These are phyloP conservation scores for Takashimella tepidaria DNA, from an alignment of 1,284 basidiomycete genomes.

Conservation along the genomic window DNA sequence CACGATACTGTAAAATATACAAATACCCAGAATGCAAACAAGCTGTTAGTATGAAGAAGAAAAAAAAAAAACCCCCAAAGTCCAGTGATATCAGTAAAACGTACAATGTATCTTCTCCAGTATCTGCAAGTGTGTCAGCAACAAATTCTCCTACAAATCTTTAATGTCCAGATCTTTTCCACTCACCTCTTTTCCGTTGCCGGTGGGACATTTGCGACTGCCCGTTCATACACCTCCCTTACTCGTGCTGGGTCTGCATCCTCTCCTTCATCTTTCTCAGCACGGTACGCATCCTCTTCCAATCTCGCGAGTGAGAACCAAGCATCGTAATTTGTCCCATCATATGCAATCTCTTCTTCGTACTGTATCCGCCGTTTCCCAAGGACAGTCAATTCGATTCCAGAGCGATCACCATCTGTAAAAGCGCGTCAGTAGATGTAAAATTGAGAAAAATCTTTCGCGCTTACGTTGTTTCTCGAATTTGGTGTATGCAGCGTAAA, in stretches of 20 bases:
- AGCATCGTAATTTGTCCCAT: constrained; percentile 89
- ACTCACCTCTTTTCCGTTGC: constrained; percentile 53
- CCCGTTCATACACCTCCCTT: constrained; percentile 90
- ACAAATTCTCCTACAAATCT: neutral
- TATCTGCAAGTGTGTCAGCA: constrained; percentile 67
- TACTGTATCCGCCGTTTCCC: constrained; percentile 97
- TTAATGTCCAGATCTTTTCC: neutral
- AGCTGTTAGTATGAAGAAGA: constrained; percentile 10
- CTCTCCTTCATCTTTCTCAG: constrained; percentile 67
- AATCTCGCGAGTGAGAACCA: constrained; percentile 97
- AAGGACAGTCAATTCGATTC: constrained; percentile 88
- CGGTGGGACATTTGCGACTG: constrained; percentile 92
- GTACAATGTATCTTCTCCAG: constrained; percentile 94
- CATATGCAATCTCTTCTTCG: constrained; percentile 84
- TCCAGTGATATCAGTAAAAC: constrained; percentile 10
- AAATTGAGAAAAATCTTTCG: neutral
- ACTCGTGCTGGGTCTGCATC: constrained; percentile 60
- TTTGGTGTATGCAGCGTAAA: constrained; percentile 86
- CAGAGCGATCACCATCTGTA: constrained; percentile 70
- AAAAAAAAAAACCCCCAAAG: too few species aligned
- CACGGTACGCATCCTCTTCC: constrained; percentile 80
- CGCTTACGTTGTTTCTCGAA: constrained; percentile 85
- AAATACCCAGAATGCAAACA: too few species aligned
- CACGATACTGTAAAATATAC: constrained; percentile 27
- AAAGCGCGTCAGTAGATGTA: neutral